Conservation (phyloP, 2,329 filamentous ascomycete species). For the Cladophialophora bantiana region DNA sequence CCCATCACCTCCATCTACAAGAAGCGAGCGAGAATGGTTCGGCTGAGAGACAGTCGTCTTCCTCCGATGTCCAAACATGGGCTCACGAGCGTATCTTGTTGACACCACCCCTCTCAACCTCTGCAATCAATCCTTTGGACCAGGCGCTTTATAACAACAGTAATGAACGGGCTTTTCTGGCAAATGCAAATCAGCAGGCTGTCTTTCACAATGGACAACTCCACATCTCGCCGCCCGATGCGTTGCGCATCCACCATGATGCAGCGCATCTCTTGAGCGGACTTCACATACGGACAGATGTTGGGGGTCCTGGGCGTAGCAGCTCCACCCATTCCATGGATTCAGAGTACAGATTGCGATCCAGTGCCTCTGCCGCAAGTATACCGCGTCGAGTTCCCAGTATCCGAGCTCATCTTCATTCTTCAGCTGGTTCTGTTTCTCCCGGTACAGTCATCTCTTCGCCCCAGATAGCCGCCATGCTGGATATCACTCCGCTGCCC, state of each 20-base stretch:
- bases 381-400: slow-evolving; percentile 55
- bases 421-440: slow-evolving; percentile 56
- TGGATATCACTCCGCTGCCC: slow-evolving; percentile 78
- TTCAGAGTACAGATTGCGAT: slow-evolving; percentile 47
- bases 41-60: slow-evolving; percentile 12
- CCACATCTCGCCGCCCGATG: slow-evolving; percentile 8
- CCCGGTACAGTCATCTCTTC: slow-evolving; percentile 74
- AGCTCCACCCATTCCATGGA: slow-evolving; percentile 35
- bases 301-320: slow-evolving; percentile 27
- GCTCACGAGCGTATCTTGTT: slow-evolving; percentile 31
- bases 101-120: slow-evolving; percentile 30
- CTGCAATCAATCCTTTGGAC: slow-evolving; percentile 30
- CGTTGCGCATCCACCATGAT: slow-evolving; percentile 27
- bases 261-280: slow-evolving; percentile 35
- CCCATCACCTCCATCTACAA: slow-evolving; percentile 4
- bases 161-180: slow-evolving; percentile 23
- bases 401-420: slow-evolving; percentile 50
- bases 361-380: slow-evolving; percentile 52
- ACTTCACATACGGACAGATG: slow-evolving; percentile 39
- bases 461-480: slow-evolving; percentile 76
- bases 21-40: slow-evolving; percentile 15
- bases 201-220: slow-evolving; percentile 34
- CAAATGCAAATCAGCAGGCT: slow-evolving; percentile 35
- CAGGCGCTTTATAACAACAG: slow-evolving; percentile 23
- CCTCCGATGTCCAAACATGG: slow-evolving; percentile 16